A percentile compares a stretch with the other conserved stretches of the same genome.
phyloP scores from a whole-genome alignment of 139 green algal species.

The Micractinium sp. region DNA sequence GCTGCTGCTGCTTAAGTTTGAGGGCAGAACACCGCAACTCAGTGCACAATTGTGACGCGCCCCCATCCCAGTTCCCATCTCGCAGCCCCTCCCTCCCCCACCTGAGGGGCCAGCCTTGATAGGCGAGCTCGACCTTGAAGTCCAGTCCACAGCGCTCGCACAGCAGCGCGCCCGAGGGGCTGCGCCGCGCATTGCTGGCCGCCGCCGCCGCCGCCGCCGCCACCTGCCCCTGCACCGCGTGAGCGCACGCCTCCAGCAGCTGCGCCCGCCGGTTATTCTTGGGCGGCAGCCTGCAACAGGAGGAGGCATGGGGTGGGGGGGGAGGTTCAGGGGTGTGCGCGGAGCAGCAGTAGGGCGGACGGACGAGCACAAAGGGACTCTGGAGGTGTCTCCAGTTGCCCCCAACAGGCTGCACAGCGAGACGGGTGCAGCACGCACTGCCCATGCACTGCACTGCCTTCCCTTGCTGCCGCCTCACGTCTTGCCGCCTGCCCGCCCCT shows the following conservation, averaged over 20 bases:
- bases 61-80: no score
- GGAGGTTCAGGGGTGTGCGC: not conserved
- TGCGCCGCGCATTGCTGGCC: not conserved
- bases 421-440: not conserved
- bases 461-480: not conserved
- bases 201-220: not conserved
- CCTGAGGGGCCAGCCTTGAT: slow-evolving; percentile 11
- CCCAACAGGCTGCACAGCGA: no score
- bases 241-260: not conserved
- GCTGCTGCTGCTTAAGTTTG: no score
- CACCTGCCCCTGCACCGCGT: not conserved
- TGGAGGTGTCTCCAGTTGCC: no score
- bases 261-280: not conserved
- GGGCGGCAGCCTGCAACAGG: not conserved
- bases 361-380: no score
- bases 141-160: not conserved
- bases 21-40: no score
- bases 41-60: no score
- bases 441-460: not conserved
- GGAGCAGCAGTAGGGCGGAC: not conserved
- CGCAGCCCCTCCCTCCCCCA: not conserved
- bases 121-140: not conserved
- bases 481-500: not conserved
- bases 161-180: not conserved
- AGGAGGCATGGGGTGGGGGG: not conserved